Conservation (phyloP, 176 grass and related monocot species). For the Triticum urartu region DNA sequence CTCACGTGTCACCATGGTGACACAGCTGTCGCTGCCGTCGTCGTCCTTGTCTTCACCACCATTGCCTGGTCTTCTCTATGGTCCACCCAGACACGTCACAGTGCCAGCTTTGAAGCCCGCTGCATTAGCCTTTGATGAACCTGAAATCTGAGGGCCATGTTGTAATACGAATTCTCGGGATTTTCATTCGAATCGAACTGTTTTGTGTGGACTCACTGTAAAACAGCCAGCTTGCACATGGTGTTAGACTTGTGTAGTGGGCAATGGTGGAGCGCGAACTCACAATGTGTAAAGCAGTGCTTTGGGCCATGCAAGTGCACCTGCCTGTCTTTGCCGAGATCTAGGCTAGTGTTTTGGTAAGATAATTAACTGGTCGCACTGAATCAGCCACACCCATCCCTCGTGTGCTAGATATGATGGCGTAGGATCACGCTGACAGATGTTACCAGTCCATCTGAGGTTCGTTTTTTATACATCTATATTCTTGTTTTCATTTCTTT, state of each 20-base stretch:
- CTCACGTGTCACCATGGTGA: too few species aligned
- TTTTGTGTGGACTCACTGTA: neutral
- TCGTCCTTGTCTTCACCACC: neutral
- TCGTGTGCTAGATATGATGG: neutral
- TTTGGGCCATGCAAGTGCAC: neutral
- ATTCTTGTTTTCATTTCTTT: neutral
- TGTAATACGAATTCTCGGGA: neutral
- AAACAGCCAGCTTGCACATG: neutral
- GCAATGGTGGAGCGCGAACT: neutral
- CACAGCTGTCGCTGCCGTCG: neutral
- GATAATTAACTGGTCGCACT: neutral
- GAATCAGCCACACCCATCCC: neutral
- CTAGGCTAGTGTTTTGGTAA: neutral
- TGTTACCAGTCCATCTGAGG: neutral
- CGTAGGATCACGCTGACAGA: neutral
- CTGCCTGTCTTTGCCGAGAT: neutral
- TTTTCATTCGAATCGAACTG: neutral
- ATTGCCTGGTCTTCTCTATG: neutral
- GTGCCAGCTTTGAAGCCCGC: conserved; percentile 30
- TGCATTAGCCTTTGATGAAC: conserved; percentile 10
- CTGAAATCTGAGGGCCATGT: neutral
- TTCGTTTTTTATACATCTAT: neutral
- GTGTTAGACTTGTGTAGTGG: neutral
- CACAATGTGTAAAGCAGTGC: neutral
- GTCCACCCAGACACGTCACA: neutral